phyloP scores from a whole-genome alignment of 2,329 filamentous ascomycete species.

The Aureobasidium sp. region DNA sequence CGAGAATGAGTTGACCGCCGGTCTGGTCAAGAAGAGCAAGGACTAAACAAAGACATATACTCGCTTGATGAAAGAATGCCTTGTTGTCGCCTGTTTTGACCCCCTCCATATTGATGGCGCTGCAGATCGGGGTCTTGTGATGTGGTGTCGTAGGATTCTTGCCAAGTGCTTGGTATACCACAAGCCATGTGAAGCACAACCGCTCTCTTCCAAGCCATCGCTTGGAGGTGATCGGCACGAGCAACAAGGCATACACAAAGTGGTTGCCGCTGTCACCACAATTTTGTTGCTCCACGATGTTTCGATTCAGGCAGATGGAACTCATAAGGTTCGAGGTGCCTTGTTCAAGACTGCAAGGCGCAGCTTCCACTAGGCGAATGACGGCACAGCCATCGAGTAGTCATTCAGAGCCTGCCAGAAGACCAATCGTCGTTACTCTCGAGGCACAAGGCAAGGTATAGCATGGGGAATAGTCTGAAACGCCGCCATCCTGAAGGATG shows the following conservation, averaged over 20 bases:
- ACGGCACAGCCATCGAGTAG: not conserved
- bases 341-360: not conserved
- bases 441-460: not conserved
- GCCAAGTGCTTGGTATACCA: conserved; percentile 6
- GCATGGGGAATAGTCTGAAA: not conserved
- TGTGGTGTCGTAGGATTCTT: not conserved
- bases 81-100: not conserved
- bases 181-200: not conserved
- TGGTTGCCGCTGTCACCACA: not conserved
- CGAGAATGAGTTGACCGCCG: not conserved
- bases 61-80: not conserved
- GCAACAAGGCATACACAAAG: not conserved
- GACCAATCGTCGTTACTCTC: not conserved
- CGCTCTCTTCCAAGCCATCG: not conserved
- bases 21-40: not conserved
- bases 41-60: not conserved
- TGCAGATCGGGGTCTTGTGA: not conserved
- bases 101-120: not conserved
- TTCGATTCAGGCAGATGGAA: not conserved
- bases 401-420: not conserved
- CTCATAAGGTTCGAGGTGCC: not conserved
- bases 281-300: not conserved
- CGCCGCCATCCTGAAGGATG: not conserved
- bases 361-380: not conserved
- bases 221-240: not conserved